Conservation (phyloP, 257 asterid species). For the Parsonsia alboflavescens region DNA sequence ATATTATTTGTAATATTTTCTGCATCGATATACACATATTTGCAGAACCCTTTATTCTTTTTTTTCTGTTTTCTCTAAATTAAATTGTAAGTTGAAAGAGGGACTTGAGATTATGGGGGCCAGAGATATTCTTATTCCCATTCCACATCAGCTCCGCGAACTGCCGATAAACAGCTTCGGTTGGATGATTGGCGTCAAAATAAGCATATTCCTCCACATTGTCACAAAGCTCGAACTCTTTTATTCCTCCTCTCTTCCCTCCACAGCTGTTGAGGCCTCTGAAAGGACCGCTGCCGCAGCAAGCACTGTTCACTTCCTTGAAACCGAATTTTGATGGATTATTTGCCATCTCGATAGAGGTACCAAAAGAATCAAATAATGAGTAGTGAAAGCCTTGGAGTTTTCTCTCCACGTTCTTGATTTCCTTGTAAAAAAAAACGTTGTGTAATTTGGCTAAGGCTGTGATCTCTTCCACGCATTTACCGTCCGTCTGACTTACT, state of each 20-base stretch:
- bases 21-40: no score
- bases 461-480: conserved; percentile 9
- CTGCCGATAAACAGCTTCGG: conserved; percentile 33
- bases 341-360: background rate
- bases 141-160: conserved; percentile 44
- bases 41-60: no score
- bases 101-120: conserved; percentile 28
- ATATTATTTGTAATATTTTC: no score
- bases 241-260: conserved; percentile 32
- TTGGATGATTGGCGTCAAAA: conserved; percentile 50
- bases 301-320: conserved; percentile 43
- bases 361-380: conserved; percentile 6
- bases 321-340: conserved; percentile 27
- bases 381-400: conserved; percentile 17
- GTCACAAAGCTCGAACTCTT: conserved; percentile 37
- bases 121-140: conserved; percentile 13
- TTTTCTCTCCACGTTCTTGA: conserved; percentile 3
- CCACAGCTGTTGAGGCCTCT: conserved; percentile 50
- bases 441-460: conserved; percentile 15
- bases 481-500: background rate
- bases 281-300: conserved; percentile 51
- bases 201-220: conserved; percentile 33
- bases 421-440: background rate
- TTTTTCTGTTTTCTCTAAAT: background rate
- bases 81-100: conserved; percentile 19